Evolutionary conservation across 1,139 yeast species (phyloP).

Genomic region (Hyphopichia buzzinii): DNA sequence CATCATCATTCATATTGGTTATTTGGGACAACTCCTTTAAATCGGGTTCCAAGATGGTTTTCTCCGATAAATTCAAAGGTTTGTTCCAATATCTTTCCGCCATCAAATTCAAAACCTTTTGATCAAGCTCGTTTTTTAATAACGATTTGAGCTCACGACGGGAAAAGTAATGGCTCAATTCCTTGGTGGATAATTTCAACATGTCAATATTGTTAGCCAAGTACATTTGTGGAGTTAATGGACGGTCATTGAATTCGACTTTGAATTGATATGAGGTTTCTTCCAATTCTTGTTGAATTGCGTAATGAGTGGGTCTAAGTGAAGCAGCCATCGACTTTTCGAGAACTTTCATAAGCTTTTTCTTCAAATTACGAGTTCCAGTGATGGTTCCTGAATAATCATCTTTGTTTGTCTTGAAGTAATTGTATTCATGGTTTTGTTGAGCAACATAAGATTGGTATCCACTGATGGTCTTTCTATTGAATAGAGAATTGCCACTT

Average conservation of each 20-base stretch:
- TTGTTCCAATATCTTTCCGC: slow-evolving; percentile 94
- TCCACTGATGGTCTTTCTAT: slow-evolving; percentile 36
- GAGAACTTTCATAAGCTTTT: slow-evolving; percentile 78
- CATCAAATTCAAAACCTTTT: slow-evolving; percentile 76
- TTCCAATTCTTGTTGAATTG: slow-evolving; percentile 88
- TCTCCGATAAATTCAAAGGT: slow-evolving; percentile 34
- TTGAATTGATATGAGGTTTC: slow-evolving; percentile 91
- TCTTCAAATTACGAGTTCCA: slow-evolving; percentile 74
- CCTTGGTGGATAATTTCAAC: slow-evolving; percentile 83
- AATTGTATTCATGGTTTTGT: slow-evolving; percentile 61
- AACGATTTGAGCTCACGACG: slow-evolving; percentile 78
- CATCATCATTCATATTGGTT: slow-evolving; percentile 58
- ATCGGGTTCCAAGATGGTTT: slow-evolving; percentile 40
- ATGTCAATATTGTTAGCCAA: slow-evolving; percentile 89
- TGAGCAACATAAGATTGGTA: slow-evolving; percentile 57
- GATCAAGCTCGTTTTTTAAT: slow-evolving; percentile 83
- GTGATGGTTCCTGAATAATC: slow-evolving; percentile 66
- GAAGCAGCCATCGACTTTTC: slow-evolving; percentile 91
- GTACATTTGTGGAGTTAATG: slow-evolving; percentile 89
- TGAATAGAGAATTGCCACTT: slow-evolving; percentile 25
- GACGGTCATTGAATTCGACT: slow-evolving; percentile 94
- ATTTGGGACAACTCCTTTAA: slow-evolving; percentile 51
- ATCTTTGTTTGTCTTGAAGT: slow-evolving; percentile 58
- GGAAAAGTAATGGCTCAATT: slow-evolving; percentile 78
- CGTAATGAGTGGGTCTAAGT: slow-evolving; percentile 79